Conservation (phyloP, 148 eudicot genomes). For the Rheum nobile region DNA sequence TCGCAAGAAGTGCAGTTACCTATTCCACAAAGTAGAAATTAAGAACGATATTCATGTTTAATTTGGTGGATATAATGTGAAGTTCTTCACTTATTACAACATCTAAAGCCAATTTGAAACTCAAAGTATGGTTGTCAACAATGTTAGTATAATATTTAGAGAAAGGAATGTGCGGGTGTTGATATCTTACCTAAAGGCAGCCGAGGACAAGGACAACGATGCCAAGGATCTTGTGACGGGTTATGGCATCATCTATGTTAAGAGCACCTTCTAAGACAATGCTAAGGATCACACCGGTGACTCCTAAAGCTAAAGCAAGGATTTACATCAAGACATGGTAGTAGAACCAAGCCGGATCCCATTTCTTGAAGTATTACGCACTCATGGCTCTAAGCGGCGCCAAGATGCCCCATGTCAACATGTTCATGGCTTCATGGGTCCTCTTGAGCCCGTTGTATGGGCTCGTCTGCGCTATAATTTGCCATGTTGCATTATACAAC, state of each 20-base stretch:
- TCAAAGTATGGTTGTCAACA: too few relatives aligned
- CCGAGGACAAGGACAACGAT: slow-evolving; percentile 44
- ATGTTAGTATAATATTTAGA: too few relatives aligned
- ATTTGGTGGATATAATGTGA: too few relatives aligned
- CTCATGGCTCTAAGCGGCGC: slow-evolving; percentile 60
- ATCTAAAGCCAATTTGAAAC: too few relatives aligned
- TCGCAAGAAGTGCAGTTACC: slow-evolving; percentile 54
- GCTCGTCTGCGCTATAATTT: slow-evolving; percentile 19
- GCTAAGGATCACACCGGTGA: slow-evolving; percentile 51
- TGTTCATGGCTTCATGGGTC: slow-evolving; percentile 60
- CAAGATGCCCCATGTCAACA: slow-evolving; percentile 88
- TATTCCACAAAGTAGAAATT: slow-evolving; percentile 2
- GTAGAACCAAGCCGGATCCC: slow-evolving; percentile 82
- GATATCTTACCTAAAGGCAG: slow-evolving; percentile 52
- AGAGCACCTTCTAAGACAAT: slow-evolving; percentile 36
- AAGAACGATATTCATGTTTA: too few relatives aligned
- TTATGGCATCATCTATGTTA: slow-evolving; percentile 8
- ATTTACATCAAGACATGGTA: slow-evolving; percentile 45
- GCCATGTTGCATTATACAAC: slow-evolving; percentile 27
- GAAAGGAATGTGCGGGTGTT: too few relatives aligned
- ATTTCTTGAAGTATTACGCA: slow-evolving; percentile 53
- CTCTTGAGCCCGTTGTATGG: slow-evolving; percentile 34
- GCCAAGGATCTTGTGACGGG: slow-evolving; percentile 55
- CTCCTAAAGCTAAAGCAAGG: slow-evolving; percentile 44
- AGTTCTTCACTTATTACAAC: too few relatives aligned